Conservation (phyloP, 2,329 filamentous ascomycete species). For the Xylariaceae sp. region DNA sequence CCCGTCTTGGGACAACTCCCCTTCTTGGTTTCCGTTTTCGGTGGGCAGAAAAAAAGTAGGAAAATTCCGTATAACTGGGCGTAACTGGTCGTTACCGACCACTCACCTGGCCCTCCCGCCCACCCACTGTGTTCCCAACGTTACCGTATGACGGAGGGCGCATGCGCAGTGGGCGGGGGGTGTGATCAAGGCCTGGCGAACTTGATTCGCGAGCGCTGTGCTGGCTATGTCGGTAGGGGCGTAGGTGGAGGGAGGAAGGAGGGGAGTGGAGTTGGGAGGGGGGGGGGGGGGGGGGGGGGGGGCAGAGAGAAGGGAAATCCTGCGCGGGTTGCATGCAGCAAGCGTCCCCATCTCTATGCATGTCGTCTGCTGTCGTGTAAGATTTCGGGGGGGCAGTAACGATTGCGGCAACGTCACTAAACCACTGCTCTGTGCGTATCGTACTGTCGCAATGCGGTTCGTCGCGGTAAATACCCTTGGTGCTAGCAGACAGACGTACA, state of each 20-base stretch:
- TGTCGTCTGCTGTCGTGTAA: constrained; percentile 4
- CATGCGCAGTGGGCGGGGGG: constrained; percentile 12
- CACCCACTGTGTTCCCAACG: constrained; percentile 10
- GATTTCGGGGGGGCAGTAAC: background rate
- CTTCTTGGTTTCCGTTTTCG: background rate
- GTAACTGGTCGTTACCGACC: constrained; percentile 3
- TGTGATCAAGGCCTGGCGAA: constrained; percentile 15
- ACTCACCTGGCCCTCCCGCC: constrained; percentile 5
- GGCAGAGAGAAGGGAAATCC: background rate
- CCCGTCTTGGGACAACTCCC: too few species aligned
- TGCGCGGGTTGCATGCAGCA: constrained; percentile 14
- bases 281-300: background rate
- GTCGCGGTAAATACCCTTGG: background rate
- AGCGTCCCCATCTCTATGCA: constrained; percentile 8
- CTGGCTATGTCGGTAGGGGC: background rate
- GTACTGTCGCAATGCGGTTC: background rate
- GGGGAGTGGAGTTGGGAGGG: background rate
- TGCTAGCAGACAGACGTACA: too few species aligned
- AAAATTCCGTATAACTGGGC: background rate
- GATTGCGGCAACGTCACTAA: background rate
- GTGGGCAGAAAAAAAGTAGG: background rate
- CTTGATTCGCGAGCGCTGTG: constrained; percentile 16
- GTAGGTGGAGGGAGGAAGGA: background rate
- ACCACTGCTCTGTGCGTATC: background rate
- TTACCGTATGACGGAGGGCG: constrained; percentile 14